Conservation (phyloP, 2,329 filamentous ascomycete species). For the Cadophora sp. region DNA sequence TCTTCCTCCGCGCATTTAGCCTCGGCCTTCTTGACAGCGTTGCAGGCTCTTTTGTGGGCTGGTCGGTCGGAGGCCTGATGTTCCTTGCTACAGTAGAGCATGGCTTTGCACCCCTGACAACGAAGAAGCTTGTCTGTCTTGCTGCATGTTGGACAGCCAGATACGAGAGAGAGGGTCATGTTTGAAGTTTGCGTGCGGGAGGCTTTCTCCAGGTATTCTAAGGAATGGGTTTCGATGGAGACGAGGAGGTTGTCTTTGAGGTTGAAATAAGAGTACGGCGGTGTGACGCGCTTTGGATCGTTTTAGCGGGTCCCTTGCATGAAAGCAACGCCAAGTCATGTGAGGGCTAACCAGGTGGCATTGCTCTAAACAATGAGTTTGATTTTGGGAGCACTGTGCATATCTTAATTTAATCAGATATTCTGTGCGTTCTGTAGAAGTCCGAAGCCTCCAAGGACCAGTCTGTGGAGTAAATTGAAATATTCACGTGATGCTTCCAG, state of each 20-base stretch:
- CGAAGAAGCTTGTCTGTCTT: slow-evolving; percentile 44
- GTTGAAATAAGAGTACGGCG: background rate
- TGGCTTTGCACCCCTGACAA: slow-evolving; percentile 52
- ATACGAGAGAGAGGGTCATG: slow-evolving; percentile 15
- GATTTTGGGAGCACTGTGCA: too few relatives aligned
- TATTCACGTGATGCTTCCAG: too few relatives aligned
- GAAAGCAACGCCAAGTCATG: background rate
- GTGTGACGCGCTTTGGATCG: background rate
- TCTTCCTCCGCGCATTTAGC: slow-evolving; percentile 48
- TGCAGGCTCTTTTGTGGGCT: slow-evolving; percentile 52
- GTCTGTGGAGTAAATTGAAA: too few relatives aligned
- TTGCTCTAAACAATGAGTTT: background rate
- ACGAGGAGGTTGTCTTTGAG: background rate
- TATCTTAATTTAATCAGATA: too few relatives aligned
- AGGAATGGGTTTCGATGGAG: background rate
- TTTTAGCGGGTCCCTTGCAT: background rate
- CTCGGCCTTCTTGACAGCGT: slow-evolving; percentile 45
- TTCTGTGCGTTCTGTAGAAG: too few relatives aligned
- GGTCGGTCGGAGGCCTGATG: slow-evolving; percentile 51
- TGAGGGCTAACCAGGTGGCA: background rate
- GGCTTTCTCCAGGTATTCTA: background rate
- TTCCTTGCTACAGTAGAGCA: slow-evolving; percentile 54
- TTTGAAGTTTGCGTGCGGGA: background rate
- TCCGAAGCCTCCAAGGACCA: too few relatives aligned
- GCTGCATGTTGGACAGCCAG: slow-evolving; percentile 37